Conservation (phyloP, 2,329 filamentous ascomycete genomes). For the Fusarium sp. region DNA sequence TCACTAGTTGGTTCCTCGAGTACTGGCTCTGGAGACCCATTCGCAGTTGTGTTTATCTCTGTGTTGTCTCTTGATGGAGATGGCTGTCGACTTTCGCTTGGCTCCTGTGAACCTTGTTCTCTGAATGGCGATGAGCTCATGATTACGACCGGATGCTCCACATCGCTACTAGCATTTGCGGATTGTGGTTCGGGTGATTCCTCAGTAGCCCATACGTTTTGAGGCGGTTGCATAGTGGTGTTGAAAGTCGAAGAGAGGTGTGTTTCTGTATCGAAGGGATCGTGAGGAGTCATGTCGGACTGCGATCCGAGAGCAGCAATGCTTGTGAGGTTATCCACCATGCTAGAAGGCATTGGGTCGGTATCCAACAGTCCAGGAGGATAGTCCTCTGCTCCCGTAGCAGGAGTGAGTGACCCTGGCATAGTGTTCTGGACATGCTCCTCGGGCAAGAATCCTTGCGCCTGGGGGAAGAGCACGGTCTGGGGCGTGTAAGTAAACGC, state of each 20-base stretch:
- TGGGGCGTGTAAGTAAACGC: conserved; percentile 40
- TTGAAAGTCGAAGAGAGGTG: conserved; percentile 27
- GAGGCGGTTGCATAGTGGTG: conserved; percentile 14
- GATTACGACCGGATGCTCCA: conserved; percentile 43
- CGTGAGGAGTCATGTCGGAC: background rate
- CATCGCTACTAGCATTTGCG: conserved; percentile 28
- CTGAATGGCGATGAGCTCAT: conserved; percentile 41
- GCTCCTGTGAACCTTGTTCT: conserved; percentile 26
- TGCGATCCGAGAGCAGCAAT: conserved; percentile 28
- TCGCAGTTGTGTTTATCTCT: conserved; percentile 4
- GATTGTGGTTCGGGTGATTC: conserved; percentile 22
- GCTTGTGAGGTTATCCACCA: conserved; percentile 19
- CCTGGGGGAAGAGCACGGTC: conserved; percentile 34
- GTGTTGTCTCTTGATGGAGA: conserved; percentile 20
- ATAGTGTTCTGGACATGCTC: conserved; percentile 10
- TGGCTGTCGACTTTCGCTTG: conserved; percentile 15
- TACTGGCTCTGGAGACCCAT: conserved; percentile 19
- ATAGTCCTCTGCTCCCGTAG: conserved; percentile 32
- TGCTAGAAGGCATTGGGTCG: conserved; percentile 8
- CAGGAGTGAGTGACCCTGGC: conserved; percentile 19
- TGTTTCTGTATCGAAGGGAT: conserved; percentile 25
- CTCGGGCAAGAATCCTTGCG: conserved; percentile 27
- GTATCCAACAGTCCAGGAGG: conserved; percentile 44
- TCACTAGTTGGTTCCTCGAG: conserved; percentile 36
- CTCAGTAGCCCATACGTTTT: conserved; percentile 27